Evolutionary conservation across 805 yeast genomes (phyloP).

Genomic region (Blastobotrys muscicola): DNA sequence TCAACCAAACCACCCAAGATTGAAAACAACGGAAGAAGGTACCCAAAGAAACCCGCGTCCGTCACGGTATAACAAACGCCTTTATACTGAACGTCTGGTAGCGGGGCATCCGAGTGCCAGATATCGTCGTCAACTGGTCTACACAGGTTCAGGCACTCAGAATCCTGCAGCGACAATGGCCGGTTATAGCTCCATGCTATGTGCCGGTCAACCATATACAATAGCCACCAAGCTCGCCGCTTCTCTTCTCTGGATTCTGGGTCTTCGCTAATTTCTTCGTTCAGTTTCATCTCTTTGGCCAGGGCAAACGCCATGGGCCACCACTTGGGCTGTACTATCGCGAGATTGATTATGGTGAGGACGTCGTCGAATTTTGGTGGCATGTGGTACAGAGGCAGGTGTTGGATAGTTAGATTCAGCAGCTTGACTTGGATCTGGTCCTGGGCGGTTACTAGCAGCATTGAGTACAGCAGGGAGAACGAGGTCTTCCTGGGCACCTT

Average conservation of each 20-base stretch:
- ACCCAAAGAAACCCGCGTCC: conserved; percentile 31
- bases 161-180: conserved; percentile 26
- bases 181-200: conserved; percentile 31
- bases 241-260: conserved; percentile 31
- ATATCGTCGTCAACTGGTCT: conserved; percentile 29
- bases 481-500: conserved; percentile 16
- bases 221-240: conserved; percentile 35
- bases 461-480: conserved; percentile 19
- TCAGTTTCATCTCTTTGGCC: conserved; percentile 25
- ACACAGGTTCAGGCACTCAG: conserved; percentile 24
- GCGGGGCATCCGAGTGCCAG: conserved; percentile 24
- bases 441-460: conserved; percentile 25
- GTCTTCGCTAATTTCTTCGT: conserved; percentile 17
- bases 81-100: conserved; percentile 25
- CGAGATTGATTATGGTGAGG: too few relatives aligned
- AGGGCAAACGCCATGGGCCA: conserved; percentile 26
- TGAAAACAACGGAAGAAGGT: conserved; percentile 29
- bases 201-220: conserved; percentile 33
- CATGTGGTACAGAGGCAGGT: conserved; percentile 8
- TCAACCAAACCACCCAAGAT: conserved; percentile 26
- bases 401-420: conserved; percentile 17
- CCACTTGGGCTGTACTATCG: conserved; percentile 10
- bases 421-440: conserved; percentile 17
- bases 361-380: too few relatives aligned
- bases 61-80: conserved; percentile 23